Evolutionary conservation across 257 asterid species (phyloP), one percentile per base, ranked within the genome.

Genomic region (Ilex asprella): DNA sequence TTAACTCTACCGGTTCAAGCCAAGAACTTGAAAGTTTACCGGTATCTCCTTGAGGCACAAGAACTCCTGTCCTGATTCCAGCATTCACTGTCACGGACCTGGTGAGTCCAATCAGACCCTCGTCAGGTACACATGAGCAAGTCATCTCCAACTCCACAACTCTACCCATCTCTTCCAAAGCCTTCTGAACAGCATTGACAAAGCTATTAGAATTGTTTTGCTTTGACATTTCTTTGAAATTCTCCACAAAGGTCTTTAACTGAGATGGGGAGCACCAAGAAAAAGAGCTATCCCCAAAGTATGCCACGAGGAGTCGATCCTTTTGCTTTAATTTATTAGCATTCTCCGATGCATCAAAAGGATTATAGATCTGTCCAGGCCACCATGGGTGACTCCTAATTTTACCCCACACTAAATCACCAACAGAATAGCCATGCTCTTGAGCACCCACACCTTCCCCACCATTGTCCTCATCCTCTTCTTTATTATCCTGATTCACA

Each of bases 391-490:
- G 91, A 58, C 82, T 69, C 76, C 70, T 89, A 10, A 86, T 72
- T 76, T 89, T 89, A 6, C 86, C 95, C 99, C 99, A 93, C 3
- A 93, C 97, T 30, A 89, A 68, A 61, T 93, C 99, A 44, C 99
- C 99, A 2, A 77, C 94, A 14, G 69, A 69, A 70, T 79, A 89
- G 4, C 13, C 77, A 14, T 70, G 70, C 39, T 71, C 61, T 41
- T 31, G 15, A 30, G 56, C 68, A 10, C 12, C 35, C 12, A 41
- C 31, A 21, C 57, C 63, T 31, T 56, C 61, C 39, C 44, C 41
- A 32, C n/a, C 4, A 30, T 27, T 16, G 31, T 63, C 68, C 62
- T 75, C 70, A 47, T 13, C 66, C 43, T 70, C 63, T 66, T 63
- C 57, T 5, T 6, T 43, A 15, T 30, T 13, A 67, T 60, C 60